Base-by-base conservation (phyloP, 768 basidiomycete species). In the Boletus insuetus region DNA sequence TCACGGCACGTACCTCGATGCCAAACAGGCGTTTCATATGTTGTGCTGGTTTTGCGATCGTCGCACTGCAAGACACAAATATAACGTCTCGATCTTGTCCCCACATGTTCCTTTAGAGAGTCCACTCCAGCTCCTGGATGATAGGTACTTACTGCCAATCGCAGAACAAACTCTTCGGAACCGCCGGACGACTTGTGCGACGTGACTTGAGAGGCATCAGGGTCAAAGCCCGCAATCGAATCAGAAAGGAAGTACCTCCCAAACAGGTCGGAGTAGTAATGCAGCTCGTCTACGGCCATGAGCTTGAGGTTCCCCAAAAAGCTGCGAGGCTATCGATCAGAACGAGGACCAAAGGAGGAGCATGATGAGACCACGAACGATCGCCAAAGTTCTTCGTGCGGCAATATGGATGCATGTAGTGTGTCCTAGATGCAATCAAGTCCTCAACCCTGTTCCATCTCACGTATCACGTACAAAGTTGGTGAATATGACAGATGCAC, bases 1-100 rank as follows among this genome's bases (percentile, higher is more conserved):
- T 39, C 20, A 41, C 14, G 38, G 35, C 16, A 51, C 68, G 49
- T 12, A 77, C 71, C 32, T 82, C 74, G 6, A 94, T 71, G 20
- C 87, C 87, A 61, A 91, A 89, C 42, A 96, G 79, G 35, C 77
- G 80, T 55, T 75, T 76, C 91, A 95, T 94, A 61, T 94, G 89
- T 51, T 79, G 71, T 37, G 73, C 70, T 7, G 93, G 91, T 56
- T 91, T 87, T 6, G 84, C 75, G 42, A 96, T 86, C 0, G 93
- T 96, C 35, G 93, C 93, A 57, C 89, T 93, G 65, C 93, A 95
- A 13, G 91, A 93, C 7, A 95, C 82, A 64, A 91, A 93, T 17
- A 74, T 79, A 3, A 79, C 65, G 0, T 72, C 73, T 46, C 71
- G 69, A 63, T 91, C 90, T 71, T 67, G 52, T 16, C 16, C 31